Evolutionary conservation across 805 yeast genomes (phyloP).

Genomic region (Yarrowia keelungensis): DNA sequence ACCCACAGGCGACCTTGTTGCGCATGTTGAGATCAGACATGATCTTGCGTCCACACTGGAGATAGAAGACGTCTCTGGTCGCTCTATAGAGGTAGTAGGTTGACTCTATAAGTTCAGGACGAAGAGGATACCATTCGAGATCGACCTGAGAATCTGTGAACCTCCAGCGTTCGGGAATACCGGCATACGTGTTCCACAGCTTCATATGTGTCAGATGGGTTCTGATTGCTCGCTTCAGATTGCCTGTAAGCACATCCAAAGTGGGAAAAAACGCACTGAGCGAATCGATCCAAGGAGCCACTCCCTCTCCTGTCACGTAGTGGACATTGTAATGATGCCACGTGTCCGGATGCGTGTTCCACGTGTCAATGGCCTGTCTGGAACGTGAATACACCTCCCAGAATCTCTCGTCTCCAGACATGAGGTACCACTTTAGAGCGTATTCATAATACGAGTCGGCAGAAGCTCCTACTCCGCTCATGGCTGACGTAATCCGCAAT

Average conservation of each 20-base stretch:
- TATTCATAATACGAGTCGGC: constrained; percentile 91
- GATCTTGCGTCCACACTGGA: constrained; percentile 74
- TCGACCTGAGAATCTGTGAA: constrained; percentile 51
- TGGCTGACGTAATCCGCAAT: constrained; percentile 62
- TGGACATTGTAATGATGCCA: constrained; percentile 67
- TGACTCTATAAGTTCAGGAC: constrained; percentile 93
- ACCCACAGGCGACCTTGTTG: constrained; percentile 75
- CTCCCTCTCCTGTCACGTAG: constrained; percentile 57
- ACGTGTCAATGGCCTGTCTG: constrained; percentile 17
- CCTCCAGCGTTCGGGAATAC: constrained; percentile 90
- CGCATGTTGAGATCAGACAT: constrained; percentile 60
- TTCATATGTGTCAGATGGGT: constrained; percentile 71
- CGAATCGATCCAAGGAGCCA: constrained; percentile 80
- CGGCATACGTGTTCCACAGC: constrained; percentile 79
- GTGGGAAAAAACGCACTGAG: constrained; percentile 91
- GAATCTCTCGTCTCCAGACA: constrained; percentile 68
- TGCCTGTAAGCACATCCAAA: constrained; percentile 78
- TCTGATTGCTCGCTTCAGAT: constrained; percentile 66
- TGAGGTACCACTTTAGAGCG: constrained; percentile 75
- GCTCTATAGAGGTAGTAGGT: constrained; percentile 84
- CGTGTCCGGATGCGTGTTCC: constrained; percentile 51
- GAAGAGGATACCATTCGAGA: constrained; percentile 87
- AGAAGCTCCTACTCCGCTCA: constrained; percentile 89
- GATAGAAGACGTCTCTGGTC: constrained; percentile 82
- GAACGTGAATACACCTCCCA: constrained; percentile 60